Evolutionary conservation across 306 rosid species (phyloP), one percentile per base, ranked within the genome.

Genomic region (Cucurbita argyrosperma): DNA sequence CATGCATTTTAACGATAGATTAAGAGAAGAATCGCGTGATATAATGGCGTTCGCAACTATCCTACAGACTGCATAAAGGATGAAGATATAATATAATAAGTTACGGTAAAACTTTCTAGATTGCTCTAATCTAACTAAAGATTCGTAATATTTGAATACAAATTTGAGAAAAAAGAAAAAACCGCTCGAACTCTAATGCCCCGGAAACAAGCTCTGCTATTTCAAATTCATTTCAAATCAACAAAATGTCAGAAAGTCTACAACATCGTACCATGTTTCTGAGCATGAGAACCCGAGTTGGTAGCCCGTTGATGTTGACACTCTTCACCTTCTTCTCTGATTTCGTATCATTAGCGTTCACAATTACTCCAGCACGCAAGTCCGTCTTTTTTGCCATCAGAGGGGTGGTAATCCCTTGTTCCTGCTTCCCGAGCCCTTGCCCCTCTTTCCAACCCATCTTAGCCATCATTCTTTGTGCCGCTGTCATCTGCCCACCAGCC

Each of bases 401-500:
- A 16, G 99, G 99, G 58, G 97, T 94, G 10, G 97, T 94, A 9
- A 94, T 94, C 75, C 99, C 99, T 79, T 94, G 99, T 80, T 94
- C 97, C 76, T 86, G 99, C 75, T 84, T 94, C 75, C 99, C 99
- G 38, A 94, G 92, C 66, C 99, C 99, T 74, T 94, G 99, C 51
- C 99, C 99, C 66, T 91, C 83, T 75, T 94, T 94, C 99, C 99
- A 94, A 73, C 99, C 99, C 99, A 94, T 94, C 86, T 91, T 94
- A 4, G 97, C 99, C 99, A 94, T 94, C 99, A 94, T 94, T 72
- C 97, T 88, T 68, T 94, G 99, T 0, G 97, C 99, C 5, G 99
- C 99, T 1, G 97, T 94, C 99, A 94, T 94, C 75, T 94, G 97
- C 47, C 99, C 99, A 6, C 99, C 99, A 0, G 97, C 96, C 30